Percentiles rank a stretch among this genome's conserved stretches.
Evolutionary conservation across 345 rosid genomes (phyloP).

Genomic region (Carallia pectinifolia): DNA sequence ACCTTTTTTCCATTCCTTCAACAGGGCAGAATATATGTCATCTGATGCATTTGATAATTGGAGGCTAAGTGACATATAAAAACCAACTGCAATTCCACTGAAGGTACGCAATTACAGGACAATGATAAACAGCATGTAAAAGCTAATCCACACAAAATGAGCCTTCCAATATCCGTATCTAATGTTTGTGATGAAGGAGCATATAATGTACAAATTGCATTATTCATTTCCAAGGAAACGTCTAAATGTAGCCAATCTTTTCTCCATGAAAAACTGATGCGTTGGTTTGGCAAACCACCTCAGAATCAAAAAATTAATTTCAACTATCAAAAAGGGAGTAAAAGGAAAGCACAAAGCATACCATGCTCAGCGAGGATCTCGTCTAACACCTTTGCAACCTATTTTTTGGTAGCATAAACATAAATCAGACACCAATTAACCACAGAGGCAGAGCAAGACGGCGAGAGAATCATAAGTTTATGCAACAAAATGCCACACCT

Average conservation of each 20-base stretch:
- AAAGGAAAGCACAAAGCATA: constrained; percentile 28
- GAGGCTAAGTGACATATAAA: not conserved
- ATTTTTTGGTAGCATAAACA: constrained; percentile 11
- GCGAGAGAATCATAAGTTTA: no score
- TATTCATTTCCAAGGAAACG: no score
- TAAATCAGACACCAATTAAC: constrained; percentile 1
- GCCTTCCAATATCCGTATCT: no score
- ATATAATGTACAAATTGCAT: no score
- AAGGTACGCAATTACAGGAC: not conserved
- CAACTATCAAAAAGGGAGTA: not conserved
- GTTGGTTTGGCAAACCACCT: not conserved
- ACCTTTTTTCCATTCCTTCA: not conserved
- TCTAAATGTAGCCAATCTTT: not conserved
- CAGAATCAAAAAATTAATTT: not conserved
- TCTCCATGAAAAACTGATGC: not conserved
- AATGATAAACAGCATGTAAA: not conserved
- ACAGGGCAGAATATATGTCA: not conserved
- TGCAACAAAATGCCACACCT: constrained; percentile 38
- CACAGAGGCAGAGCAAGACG: not conserved
- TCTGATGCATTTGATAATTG: not conserved
- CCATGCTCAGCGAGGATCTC: constrained; percentile 71
- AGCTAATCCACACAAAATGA: no score
- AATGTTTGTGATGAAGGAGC: no score
- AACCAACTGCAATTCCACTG: not conserved
- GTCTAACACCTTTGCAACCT: constrained; percentile 87